A percentile compares a stretch with the other conserved stretches of the same genome.
Evolutionary conservation across 805 yeast genomes (phyloP).

Genomic region (Cyberlindnera americana): DNA sequence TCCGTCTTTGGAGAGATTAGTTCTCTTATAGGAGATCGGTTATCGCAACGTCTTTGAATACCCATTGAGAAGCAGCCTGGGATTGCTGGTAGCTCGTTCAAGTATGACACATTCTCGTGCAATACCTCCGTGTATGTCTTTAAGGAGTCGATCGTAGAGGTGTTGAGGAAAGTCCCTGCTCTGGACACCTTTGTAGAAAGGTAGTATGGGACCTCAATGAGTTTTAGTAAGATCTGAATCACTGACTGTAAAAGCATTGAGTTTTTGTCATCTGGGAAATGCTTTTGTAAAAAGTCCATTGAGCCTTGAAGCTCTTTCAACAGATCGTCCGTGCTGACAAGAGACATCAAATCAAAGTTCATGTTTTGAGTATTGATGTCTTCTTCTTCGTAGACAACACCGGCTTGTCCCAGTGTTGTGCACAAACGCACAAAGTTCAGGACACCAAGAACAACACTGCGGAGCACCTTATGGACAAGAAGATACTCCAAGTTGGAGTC

Average conservation of each 20-base stretch:
- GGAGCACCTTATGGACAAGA: slow-evolving; percentile 48
- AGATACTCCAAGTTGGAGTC: slow-evolving; percentile 4
- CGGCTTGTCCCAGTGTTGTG: slow-evolving; percentile 44
- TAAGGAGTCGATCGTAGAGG: slow-evolving; percentile 16
- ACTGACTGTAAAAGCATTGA: slow-evolving; percentile 20
- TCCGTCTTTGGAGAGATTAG: slow-evolving; percentile 30
- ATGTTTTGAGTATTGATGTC: slow-evolving; percentile 64
- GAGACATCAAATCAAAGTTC: slow-evolving; percentile 44
- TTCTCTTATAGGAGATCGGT: slow-evolving; percentile 43
- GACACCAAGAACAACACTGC: slow-evolving; percentile 49
- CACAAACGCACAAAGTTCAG: slow-evolving; percentile 50
- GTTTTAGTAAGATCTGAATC: slow-evolving; percentile 19
- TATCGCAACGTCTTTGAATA: slow-evolving; percentile 45
- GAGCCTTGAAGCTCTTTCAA: slow-evolving; percentile 31
- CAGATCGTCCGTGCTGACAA: slow-evolving; percentile 23
- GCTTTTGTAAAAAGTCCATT: slow-evolving; percentile 30
- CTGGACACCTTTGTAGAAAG: slow-evolving; percentile 17
- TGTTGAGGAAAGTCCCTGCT: slow-evolving; percentile 11
- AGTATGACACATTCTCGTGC: slow-evolving; percentile 17
- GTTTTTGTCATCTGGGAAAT: slow-evolving; percentile 21
- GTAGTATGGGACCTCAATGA: slow-evolving; percentile 21
- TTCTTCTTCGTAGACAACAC: slow-evolving; percentile 72
- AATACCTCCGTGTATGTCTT: slow-evolving; percentile 9
- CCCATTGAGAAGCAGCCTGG: slow-evolving; percentile 43
- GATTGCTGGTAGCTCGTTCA: slow-evolving; percentile 23